phyloP scores from a whole-genome alignment of 352 stramenopile species.

The Globisporangium sylvaticum region DNA sequence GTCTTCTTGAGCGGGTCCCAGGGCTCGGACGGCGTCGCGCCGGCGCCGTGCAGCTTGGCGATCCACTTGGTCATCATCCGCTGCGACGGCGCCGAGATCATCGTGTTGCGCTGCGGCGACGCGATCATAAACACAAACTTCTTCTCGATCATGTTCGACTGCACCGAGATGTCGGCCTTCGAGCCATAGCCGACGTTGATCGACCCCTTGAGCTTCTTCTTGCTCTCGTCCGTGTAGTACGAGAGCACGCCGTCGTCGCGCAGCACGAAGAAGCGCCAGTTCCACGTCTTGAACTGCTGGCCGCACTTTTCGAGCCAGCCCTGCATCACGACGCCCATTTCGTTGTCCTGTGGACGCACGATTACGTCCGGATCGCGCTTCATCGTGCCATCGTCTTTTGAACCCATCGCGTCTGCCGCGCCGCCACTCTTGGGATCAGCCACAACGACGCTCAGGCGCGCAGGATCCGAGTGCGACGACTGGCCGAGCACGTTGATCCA shows the following conservation, averaged over 20 bases:
- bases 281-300: slow-evolving; percentile 89
- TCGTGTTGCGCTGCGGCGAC: slow-evolving; percentile 69
- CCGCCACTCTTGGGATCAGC: neutral
- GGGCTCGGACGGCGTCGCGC: slow-evolving; percentile 55
- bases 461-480: slow-evolving; percentile 36
- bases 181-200: slow-evolving; percentile 70
- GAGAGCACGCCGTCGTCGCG: slow-evolving; percentile 74
- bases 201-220: slow-evolving; percentile 74
- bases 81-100: slow-evolving; percentile 76
- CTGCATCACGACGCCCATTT: slow-evolving; percentile 75
- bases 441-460: neutral
- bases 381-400: slow-evolving; percentile 5
- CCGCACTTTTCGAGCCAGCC: slow-evolving; percentile 88
- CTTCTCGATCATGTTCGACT: slow-evolving; percentile 79
- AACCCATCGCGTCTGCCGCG: neutral
- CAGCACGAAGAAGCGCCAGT: slow-evolving; percentile 87
- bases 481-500: slow-evolving; percentile 59
- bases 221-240: slow-evolving; percentile 75
- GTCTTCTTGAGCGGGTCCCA: slow-evolving; percentile 81
- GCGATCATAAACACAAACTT: slow-evolving; percentile 81
- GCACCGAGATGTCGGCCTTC: slow-evolving; percentile 76
- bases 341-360: slow-evolving; percentile 38
- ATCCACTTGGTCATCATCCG: slow-evolving; percentile 85
- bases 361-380: slow-evolving; percentile 35
- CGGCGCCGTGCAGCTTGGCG: slow-evolving; percentile 60